A percentile compares a stretch with the other conserved stretches of the same genome.
These are phyloP conservation scores for Favolaschia claudopus DNA, from an alignment of 768 basidiomycete species.

Conservation along the genomic window DNA sequence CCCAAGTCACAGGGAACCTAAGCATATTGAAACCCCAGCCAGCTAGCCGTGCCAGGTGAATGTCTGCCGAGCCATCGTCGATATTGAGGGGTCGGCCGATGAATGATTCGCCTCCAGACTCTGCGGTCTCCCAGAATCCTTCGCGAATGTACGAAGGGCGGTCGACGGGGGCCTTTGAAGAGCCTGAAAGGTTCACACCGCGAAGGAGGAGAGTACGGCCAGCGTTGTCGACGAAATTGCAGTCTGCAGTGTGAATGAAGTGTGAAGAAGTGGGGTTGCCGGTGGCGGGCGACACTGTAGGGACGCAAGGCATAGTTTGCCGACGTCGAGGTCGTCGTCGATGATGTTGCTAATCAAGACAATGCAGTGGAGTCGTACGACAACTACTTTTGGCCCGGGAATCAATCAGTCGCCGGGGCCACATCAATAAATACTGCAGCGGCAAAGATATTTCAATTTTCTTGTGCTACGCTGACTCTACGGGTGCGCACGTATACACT, in stretches of 20 bases:
- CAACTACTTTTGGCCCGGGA: no score
- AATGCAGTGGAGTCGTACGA: constrained; percentile 1
- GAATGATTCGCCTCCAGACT: constrained; percentile 74
- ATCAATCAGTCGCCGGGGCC: no score
- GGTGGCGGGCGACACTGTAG: constrained; percentile 66
- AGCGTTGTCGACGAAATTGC: constrained; percentile 74
- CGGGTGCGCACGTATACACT: no score
- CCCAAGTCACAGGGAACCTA: constrained; percentile 91
- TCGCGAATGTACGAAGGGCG: constrained; percentile 73
- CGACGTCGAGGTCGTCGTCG: not conserved
- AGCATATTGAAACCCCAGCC: constrained; percentile 96
- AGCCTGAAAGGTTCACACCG: constrained; percentile 94
- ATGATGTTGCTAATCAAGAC: not conserved
- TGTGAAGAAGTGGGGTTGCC: constrained; percentile 53
- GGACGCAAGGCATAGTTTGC: constrained; percentile 66
- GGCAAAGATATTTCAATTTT: no score
- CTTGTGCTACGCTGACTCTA: no score
- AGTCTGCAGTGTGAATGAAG: constrained; percentile 71
- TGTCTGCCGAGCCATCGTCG: constrained; percentile 85
- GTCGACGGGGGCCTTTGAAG: constrained; percentile 82
- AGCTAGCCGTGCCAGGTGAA: constrained; percentile 83
- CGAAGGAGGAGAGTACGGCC: constrained; percentile 85
- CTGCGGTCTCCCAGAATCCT: constrained; percentile 84
- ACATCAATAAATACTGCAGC: no score
- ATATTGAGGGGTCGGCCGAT: constrained; percentile 81